These are phyloP conservation scores for Silene uniflora DNA, from an alignment of 148 eudicot genomes.

Conservation along the genomic window DNA sequence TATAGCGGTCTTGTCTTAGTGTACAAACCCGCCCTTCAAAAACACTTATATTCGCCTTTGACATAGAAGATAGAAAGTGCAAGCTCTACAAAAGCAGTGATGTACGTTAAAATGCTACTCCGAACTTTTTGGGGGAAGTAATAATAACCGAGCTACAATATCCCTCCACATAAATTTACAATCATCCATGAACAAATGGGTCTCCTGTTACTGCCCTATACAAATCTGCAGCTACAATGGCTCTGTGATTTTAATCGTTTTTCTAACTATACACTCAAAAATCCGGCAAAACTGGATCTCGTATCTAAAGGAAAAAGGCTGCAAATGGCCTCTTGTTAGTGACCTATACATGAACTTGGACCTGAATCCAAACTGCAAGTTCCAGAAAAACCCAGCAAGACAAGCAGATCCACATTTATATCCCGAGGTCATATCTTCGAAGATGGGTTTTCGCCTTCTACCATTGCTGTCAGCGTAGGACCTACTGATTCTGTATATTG, in stretches of 20 bases:
- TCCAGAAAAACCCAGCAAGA: neutral
- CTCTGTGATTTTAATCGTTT: constrained; percentile 12
- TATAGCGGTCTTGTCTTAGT: too few relatives aligned
- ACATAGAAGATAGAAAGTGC: too few relatives aligned
- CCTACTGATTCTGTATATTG: constrained; percentile 38
- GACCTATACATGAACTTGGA: neutral
- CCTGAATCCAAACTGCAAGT: neutral
- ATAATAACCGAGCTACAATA: neutral
- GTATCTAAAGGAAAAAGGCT: neutral
- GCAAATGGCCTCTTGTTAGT: too few relatives aligned
- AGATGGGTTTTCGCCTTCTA: neutral
- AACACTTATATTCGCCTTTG: neutral
- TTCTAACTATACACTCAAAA: constrained; percentile 27
- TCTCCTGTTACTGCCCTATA: constrained; percentile 22
- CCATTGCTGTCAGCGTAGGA: neutral
- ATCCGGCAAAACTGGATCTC: constrained; percentile 16
- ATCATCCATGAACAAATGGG: neutral
- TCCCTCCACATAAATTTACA: constrained; percentile 9
- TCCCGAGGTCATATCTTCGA: too few relatives aligned
- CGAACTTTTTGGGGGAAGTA: too few relatives aligned
- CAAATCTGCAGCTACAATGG: constrained; percentile 22
- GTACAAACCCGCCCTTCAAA: neutral
- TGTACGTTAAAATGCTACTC: neutral
- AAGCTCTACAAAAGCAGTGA: too few relatives aligned
- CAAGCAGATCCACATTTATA: neutral